Conservation (phyloP, 1,139 yeast species). For the Tardiomyces digboiensis region DNA sequence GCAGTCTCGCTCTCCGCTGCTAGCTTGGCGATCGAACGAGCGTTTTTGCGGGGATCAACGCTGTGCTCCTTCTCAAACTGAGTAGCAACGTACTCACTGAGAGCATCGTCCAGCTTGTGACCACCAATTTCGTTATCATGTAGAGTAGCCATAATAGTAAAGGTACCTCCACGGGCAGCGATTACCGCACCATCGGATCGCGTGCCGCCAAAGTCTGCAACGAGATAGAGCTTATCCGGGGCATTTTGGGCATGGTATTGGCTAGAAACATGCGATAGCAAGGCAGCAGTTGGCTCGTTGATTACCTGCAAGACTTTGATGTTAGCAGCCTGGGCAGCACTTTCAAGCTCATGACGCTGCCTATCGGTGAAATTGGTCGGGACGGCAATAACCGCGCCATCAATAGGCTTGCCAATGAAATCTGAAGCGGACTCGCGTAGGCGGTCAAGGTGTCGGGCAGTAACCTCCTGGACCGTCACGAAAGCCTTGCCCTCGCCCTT, state of each 20-base stretch:
- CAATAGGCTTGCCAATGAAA: conserved; percentile 72
- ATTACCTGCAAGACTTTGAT: conserved; percentile 78
- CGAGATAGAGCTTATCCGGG: conserved; percentile 77
- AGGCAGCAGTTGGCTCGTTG: conserved; percentile 90
- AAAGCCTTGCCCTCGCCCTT: conserved; percentile 31
- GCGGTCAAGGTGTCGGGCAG: conserved; percentile 75
- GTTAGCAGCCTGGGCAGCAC: conserved; percentile 62
- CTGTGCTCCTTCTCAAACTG: conserved; percentile 88
- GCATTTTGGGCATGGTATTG: conserved; percentile 24
- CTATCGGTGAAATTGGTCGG: conserved; percentile 79
- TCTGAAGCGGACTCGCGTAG: conserved; percentile 87
- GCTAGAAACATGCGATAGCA: conserved; percentile 55
- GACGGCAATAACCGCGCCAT: conserved; percentile 80
- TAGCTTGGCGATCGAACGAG: conserved; percentile 84
- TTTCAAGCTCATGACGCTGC: conserved; percentile 58
- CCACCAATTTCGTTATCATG: conserved; percentile 88
- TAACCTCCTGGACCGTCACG: conserved; percentile 65
- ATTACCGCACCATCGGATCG: conserved; percentile 95
- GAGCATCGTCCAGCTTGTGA: conserved; percentile 67
- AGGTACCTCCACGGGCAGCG: conserved; percentile 87
- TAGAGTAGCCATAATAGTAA: conserved; percentile 80
- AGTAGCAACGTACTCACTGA: conserved; percentile 78
- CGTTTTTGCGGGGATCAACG: conserved; percentile 70
- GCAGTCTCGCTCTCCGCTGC: conserved; percentile 75
- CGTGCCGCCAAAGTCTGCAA: conserved; percentile 95